Evolutionary conservation across 2,329 filamentous ascomycete species (phyloP).

Genomic region (Xylariaceae sp.): DNA sequence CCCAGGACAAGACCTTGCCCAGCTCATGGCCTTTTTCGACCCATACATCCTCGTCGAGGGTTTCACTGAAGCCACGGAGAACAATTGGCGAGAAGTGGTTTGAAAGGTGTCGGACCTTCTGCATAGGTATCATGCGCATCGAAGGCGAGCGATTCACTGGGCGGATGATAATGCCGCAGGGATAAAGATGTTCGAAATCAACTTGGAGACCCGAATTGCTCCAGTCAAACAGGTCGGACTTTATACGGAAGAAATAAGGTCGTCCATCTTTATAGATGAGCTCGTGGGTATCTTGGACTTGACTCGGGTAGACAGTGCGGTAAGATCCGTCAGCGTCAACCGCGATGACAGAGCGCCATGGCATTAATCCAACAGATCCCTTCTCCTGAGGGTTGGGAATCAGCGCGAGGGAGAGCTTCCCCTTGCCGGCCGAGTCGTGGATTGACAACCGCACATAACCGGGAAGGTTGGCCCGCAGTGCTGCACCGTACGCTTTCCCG

Average conservation of each 20-base stretch:
- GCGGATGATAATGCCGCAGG: constrained; percentile 8
- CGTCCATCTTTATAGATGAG: constrained; percentile 5
- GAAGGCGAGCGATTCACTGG: constrained; percentile 6
- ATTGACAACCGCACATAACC: constrained; percentile 11
- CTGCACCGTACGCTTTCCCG: constrained; percentile 13
- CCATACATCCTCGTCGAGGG: constrained; percentile 3
- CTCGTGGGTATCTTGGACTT: constrained; percentile 14
- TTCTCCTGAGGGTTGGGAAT: constrained; percentile 1
- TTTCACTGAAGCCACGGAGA: constrained; percentile 13
- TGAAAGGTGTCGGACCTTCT: constrained; percentile 12
- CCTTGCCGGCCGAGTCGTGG: constrained; percentile 8
- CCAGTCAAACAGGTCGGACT: constrained; percentile 17
- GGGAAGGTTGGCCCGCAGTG: neutral
- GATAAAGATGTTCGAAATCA: constrained; percentile 13
- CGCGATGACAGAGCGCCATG: constrained; percentile 16
- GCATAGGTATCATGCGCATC: constrained; percentile 13
- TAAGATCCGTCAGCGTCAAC: constrained; percentile 14
- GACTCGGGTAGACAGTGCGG: constrained; percentile 10
- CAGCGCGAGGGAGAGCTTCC: constrained; percentile 10
- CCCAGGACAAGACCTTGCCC: neutral
- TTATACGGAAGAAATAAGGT: constrained; percentile 13
- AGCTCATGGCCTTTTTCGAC: constrained; percentile 8
- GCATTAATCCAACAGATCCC: constrained; percentile 15
- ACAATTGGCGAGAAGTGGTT: constrained; percentile 13
- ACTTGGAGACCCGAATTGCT: neutral